Percentiles rank a stretch among this genome's conserved stretches.
Conservation (phyloP, 2,329 filamentous ascomycete genomes). For the Teratosphaeria zuluensis region DNA sequence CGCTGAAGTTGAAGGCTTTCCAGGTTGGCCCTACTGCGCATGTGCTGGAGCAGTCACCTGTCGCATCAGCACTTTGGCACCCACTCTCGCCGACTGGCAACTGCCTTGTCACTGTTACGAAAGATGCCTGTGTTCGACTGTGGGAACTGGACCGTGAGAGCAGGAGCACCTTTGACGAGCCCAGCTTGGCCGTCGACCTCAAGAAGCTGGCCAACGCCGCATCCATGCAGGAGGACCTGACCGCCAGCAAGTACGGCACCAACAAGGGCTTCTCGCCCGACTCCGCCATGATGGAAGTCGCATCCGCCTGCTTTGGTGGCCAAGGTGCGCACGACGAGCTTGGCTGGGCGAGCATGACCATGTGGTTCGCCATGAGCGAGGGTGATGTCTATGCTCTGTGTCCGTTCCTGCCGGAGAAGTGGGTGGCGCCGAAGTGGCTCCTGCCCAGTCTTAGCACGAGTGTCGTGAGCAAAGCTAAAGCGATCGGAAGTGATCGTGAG, state of each 20-base stretch:
- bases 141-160: slow-evolving; percentile 85
- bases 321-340: slow-evolving; percentile 47
- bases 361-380: slow-evolving; percentile 92
- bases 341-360: slow-evolving; percentile 86
- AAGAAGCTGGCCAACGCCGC: slow-evolving; percentile 80
- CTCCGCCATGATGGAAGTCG: slow-evolving; percentile 85
- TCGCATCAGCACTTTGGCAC: slow-evolving; percentile 84
- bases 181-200: slow-evolving; percentile 75
- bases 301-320: slow-evolving; percentile 81
- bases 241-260: slow-evolving; percentile 61
- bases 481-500: slow-evolving; percentile 31
- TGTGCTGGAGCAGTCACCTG: slow-evolving; percentile 71
- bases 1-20: slow-evolving; percentile 74
- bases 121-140: slow-evolving; percentile 75
- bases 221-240: slow-evolving; percentile 72
- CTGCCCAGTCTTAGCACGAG: slow-evolving; percentile 75
- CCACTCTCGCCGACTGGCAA: slow-evolving; percentile 74
- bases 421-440: slow-evolving; percentile 62
- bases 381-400: slow-evolving; percentile 91
- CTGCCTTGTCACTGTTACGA: slow-evolving; percentile 78
- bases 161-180: slow-evolving; percentile 76
- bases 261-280: slow-evolving; percentile 83
- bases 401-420: slow-evolving; percentile 76
- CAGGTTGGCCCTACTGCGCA: slow-evolving; percentile 89
- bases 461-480: slow-evolving; percentile 60